Base-by-base conservation (phyloP, 1,284 basidiomycete genomes). In the Ganoderma resinaceum region DNA sequence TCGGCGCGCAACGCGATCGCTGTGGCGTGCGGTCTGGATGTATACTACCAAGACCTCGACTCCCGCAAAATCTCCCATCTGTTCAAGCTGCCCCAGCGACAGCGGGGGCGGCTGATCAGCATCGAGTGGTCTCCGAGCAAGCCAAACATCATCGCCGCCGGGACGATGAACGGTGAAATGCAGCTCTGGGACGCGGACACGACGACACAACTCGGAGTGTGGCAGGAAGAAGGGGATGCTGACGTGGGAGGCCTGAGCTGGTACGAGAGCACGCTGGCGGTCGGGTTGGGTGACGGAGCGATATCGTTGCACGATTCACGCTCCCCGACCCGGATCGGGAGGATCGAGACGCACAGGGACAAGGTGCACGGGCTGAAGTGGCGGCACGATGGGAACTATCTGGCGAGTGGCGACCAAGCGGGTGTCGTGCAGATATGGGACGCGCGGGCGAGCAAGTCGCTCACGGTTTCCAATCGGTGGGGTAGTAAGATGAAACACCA, bases 401-500 rank as follows among this genome's bases (percentile, higher is more conserved):
- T 86, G 12, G 85, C 81, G 14, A 83, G 79, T 5, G 76, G 84
- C 5, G 84, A 86, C 67, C 78, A 83, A 18, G 73, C 76, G 5
- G 84, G 84, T 52, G 76, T 78, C 29, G 80, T 86, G 40, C 80
- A 82, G 35, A 69, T 87, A 20, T 87, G 85, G 85, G 85, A 86
- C 70, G 77, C 78, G 57, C 79, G 84, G 23, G 79, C 82, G 26
- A 68, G 74, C 53, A 80, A 79, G 68, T 70, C 76, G 55, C 71
- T 85, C 61, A 76, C 76, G 0, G 73, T 75, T 38, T 72, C 74
- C 52, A 78, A 81, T 66, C 78, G 78, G 64, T 78, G 78, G 69
- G 77, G 78, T 61, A 78, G 84, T 73, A 76, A 78, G 68, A 88
- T 90, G 72, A 87, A 87, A 72, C 89, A 89, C 71, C 68, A 68